Percentiles rank a stretch among this genome's conserved stretches.
Evolutionary conservation across 257 asterid species (phyloP).

Genomic region (Schizonepeta tenuifolia): DNA sequence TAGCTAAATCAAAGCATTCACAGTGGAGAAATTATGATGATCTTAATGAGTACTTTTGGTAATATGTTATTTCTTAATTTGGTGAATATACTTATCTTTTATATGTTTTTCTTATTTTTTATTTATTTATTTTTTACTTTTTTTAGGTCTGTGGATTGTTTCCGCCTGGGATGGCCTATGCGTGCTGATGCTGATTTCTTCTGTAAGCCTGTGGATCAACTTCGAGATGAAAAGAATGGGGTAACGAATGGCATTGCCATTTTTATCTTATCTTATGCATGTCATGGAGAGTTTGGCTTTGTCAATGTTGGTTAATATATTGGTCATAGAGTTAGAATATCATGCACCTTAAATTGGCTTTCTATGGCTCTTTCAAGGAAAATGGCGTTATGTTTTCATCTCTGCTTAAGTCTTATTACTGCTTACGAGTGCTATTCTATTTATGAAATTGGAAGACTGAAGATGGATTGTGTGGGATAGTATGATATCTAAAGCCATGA

Average conservation of each 20-base stretch:
- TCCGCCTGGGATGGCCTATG: slow-evolving; percentile 99
- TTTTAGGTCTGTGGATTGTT: slow-evolving; percentile 94
- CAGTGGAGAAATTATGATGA: slow-evolving; percentile 99
- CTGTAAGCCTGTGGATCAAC: slow-evolving; percentile 55
- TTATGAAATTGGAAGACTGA: background rate
- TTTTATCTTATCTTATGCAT: slow-evolving; percentile 22
- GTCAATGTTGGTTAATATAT: slow-evolving; percentile 10
- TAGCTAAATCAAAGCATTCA: slow-evolving; percentile 88
- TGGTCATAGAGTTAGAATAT: slow-evolving; percentile 10
- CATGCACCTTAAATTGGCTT: slow-evolving; percentile 16
- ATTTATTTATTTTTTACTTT: background rate
- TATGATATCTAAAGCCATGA: slow-evolving; percentile 1
- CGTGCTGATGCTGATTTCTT: slow-evolving; percentile 99
- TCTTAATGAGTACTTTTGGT: slow-evolving; percentile 97
- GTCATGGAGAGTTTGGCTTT: slow-evolving; percentile 17
- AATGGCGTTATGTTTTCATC: background rate
- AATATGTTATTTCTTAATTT: slow-evolving; percentile 30
- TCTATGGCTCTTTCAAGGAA: slow-evolving; percentile 9
- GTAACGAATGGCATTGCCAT: slow-evolving; percentile 45
- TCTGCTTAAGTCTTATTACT: background rate
- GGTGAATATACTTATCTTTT: slow-evolving; percentile 14
- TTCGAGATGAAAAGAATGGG: slow-evolving; percentile 68
- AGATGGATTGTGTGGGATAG: slow-evolving; percentile 11
- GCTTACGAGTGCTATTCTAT: background rate
- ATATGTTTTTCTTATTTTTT: slow-evolving; percentile 25